These are phyloP conservation scores for Daphne laureola DNA, from an alignment of 441 rosid species.

Conservation along the genomic window DNA sequence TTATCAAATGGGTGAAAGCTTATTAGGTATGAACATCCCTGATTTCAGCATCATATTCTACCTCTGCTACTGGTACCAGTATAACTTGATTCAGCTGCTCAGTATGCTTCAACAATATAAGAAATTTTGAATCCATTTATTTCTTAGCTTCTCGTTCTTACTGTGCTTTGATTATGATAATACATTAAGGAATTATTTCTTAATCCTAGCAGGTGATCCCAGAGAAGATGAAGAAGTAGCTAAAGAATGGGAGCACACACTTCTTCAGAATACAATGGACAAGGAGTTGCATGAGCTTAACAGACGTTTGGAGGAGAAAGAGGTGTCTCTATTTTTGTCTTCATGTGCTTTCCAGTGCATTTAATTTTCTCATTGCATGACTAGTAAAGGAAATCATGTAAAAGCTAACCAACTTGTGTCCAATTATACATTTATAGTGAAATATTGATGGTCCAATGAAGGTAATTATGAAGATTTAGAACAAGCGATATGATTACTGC, in stretches of 20 bases:
- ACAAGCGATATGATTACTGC: too few relatives aligned
- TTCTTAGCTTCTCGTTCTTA: not conserved
- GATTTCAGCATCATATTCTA: not conserved
- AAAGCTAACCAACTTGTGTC: too few relatives aligned
- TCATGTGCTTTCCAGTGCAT: constrained; percentile 1
- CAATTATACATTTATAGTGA: too few relatives aligned
- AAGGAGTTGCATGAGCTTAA: constrained; percentile 90
- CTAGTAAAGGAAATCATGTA: not conserved
- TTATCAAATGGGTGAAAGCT: constrained; percentile 74
- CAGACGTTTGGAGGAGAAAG: constrained; percentile 87
- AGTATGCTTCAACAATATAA: too few relatives aligned
- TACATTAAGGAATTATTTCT: constrained; percentile 10
- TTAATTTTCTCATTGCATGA: not conserved
- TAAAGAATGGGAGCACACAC: constrained; percentile 95
- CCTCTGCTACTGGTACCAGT: too few relatives aligned
- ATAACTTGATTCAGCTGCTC: too few relatives aligned
- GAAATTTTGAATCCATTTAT: not conserved
- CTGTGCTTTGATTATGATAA: not conserved
- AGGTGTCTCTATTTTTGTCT: constrained; percentile 37
- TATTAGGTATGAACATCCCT: constrained; percentile 38
- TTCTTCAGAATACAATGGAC: constrained; percentile 87
- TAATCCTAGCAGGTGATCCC: constrained; percentile 47
- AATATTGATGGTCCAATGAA: too few relatives aligned
- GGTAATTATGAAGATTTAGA: too few relatives aligned
- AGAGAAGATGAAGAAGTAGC: constrained; percentile 76